Evolutionary conservation across 2,329 filamentous ascomycete species (phyloP).

Genomic region (Aaosphaeria pasadenensis): DNA sequence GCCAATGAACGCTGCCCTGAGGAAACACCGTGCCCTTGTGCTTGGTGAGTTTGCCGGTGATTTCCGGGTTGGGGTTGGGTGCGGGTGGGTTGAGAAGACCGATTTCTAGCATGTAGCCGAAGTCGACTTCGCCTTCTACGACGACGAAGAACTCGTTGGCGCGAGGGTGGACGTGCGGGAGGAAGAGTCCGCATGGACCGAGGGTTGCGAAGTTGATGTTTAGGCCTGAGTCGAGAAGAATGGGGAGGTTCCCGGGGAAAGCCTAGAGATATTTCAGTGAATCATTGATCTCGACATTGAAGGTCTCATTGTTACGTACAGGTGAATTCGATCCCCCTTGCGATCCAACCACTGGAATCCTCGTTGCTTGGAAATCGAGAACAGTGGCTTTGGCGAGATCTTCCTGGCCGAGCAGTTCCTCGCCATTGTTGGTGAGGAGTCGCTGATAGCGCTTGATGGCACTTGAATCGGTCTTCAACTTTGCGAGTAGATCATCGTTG

Average conservation of each 20-base stretch:
- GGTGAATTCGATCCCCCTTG: background rate
- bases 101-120: background rate
- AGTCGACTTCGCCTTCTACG: background rate
- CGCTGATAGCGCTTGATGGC: constrained; percentile 19
- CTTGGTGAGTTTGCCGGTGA: constrained; percentile 38
- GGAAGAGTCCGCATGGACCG: constrained; percentile 2
- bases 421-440: constrained; percentile 14
- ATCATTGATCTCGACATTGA: background rate
- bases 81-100: background rate
- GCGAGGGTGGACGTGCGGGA: constrained; percentile 3
- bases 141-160: constrained; percentile 3
- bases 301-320: background rate
- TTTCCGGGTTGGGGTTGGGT: constrained; percentile 27
- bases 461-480: constrained; percentile 11
- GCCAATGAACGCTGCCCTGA: constrained; percentile 40
- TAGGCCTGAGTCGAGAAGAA: background rate
- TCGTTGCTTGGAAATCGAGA: constrained; percentile 51
- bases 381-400: constrained; percentile 47
- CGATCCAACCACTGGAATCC: background rate
- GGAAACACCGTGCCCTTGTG: constrained; percentile 49
- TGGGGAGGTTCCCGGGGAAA: background rate
- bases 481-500: constrained; percentile 12
- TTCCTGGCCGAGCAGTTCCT: constrained; percentile 10
- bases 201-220: background rate
- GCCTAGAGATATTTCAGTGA: background rate